A percentile compares a stretch with the other conserved stretches of the same genome.
phyloP scores from a whole-genome alignment of 768 basidiomycete genomes.

The Floccularia luteovirens region DNA sequence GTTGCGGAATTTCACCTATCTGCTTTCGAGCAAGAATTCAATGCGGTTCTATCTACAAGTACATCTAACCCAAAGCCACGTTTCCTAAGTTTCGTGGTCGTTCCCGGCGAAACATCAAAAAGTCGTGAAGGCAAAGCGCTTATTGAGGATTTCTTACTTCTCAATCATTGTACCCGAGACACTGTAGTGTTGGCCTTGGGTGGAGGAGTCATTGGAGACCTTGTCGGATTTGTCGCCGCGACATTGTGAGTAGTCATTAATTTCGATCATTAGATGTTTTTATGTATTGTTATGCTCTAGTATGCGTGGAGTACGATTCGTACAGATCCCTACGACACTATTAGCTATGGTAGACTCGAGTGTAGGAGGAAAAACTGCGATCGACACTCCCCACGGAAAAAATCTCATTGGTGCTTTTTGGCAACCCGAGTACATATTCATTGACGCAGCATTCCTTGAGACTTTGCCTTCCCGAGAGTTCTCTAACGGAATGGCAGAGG shows the following conservation, averaged over 20 bases:
- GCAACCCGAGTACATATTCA: conserved; percentile 97
- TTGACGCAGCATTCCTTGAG: conserved; percentile 93
- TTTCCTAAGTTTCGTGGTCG: conserved; percentile 71
- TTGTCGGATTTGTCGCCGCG: conserved; percentile 94
- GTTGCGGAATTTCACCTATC: conserved; percentile 76
- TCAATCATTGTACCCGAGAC: conserved; percentile 86
- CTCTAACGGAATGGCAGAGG: conserved; percentile 98
- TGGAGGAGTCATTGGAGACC: conserved; percentile 95
- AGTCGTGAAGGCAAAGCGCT: conserved; percentile 85
- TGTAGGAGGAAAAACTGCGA: conserved; percentile 98
- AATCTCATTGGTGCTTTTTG: conserved; percentile 98
- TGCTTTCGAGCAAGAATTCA: conserved; percentile 62
- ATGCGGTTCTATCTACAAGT: conserved; percentile 22
- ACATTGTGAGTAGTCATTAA: conserved; percentile 68
- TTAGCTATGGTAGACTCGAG: conserved; percentile 99
- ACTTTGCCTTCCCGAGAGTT: conserved; percentile 90
- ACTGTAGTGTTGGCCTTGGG: conserved; percentile 91
- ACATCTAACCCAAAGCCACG: conserved; percentile 33
- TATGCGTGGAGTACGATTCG: conserved; percentile 95
- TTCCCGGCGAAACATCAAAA: conserved; percentile 93
- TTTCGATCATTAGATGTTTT: neutral
- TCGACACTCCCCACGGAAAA: conserved; percentile 97
- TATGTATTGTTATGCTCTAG: conserved; percentile 28
- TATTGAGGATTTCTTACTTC: conserved; percentile 89
- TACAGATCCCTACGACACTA: conserved; percentile 94